A percentile compares a stretch with the other conserved stretches of the same genome.
Conservation (phyloP, 495 filamentous ascomycete genomes). For the Daldinia caldariorum region DNA sequence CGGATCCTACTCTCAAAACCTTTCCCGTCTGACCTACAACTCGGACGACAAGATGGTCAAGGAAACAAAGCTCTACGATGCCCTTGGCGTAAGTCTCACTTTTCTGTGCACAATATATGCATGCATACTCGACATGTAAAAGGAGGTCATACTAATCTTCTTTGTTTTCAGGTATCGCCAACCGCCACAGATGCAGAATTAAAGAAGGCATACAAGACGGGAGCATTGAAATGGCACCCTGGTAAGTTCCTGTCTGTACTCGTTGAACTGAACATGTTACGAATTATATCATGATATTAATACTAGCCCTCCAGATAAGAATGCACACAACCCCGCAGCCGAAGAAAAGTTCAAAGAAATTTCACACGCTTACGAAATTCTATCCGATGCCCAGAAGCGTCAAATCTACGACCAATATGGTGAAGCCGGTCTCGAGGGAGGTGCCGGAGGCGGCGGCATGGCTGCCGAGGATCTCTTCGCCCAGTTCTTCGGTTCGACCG, state of each 20-base stretch:
- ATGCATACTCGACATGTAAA: not conserved
- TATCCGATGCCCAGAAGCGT: slow-evolving; percentile 92
- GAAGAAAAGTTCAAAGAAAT: slow-evolving; percentile 99
- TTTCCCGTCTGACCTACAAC: slow-evolving; percentile 15
- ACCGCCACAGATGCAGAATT: slow-evolving; percentile 79
- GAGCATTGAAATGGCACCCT: slow-evolving; percentile 89
- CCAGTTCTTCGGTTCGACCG: slow-evolving; percentile 90
- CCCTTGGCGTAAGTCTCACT: slow-evolving; percentile 75
- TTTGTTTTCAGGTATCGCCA: slow-evolving; percentile 69
- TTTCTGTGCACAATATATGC: not conserved
- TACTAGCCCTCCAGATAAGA: slow-evolving; percentile 77
- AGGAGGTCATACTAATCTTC: slow-evolving; percentile 40
- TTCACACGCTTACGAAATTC: slow-evolving; percentile 91
- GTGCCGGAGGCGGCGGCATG: slow-evolving; percentile 86
- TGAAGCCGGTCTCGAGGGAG: slow-evolving; percentile 92
- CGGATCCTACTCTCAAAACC: slow-evolving; percentile 10
- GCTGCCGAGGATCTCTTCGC: slow-evolving; percentile 96
- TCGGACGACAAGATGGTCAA: slow-evolving; percentile 77
- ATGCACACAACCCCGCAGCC: slow-evolving; percentile 89
- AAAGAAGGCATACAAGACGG: slow-evolving; percentile 90
- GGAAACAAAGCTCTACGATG: slow-evolving; percentile 88
- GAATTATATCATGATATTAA: slow-evolving; percentile 37
- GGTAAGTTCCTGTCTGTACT: slow-evolving; percentile 61
- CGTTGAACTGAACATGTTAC: not conserved
- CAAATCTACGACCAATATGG: slow-evolving; percentile 95